A percentile compares a stretch with the other conserved stretches of the same genome.
These are phyloP conservation scores for Amphicarpaea edgeworthii DNA, from an alignment of 306 rosid genomes.

Conservation along the genomic window DNA sequence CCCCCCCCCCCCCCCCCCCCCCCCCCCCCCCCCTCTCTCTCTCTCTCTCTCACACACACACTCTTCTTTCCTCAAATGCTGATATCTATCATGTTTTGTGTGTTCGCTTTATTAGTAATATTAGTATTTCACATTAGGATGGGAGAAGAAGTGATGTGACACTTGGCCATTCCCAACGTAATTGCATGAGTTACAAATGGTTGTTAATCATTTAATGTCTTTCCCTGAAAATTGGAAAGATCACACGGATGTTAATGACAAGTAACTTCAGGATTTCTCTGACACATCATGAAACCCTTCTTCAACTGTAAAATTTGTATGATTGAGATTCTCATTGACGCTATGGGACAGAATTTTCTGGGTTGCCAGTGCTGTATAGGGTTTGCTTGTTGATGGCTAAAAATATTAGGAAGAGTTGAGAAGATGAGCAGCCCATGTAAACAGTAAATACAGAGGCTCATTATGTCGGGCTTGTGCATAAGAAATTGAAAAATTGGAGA, in stretches of 20 bases:
- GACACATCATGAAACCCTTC: neutral
- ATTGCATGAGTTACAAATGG: neutral
- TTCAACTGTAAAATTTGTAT: neutral
- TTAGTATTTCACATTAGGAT: neutral
- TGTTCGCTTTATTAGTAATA: conserved; percentile 15
- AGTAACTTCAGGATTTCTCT: conserved; percentile 1
- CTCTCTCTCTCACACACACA: neutral
- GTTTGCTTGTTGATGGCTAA: conserved; percentile 20
- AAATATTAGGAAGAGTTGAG: neutral
- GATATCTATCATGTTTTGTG: neutral
- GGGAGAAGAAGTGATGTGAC: neutral
- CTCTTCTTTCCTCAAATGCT: neutral
- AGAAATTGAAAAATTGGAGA: neutral
- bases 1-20: too few species aligned
- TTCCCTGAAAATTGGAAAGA: conserved; percentile 22
- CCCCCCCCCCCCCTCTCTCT: too few species aligned
- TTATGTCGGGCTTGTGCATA: neutral
- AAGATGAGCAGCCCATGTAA: conserved; percentile 5
- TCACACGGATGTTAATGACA: neutral
- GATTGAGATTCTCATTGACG: neutral
- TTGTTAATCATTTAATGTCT: conserved; percentile 7
- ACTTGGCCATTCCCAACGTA: neutral
- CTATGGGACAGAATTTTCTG: neutral
- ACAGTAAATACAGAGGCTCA: neutral
- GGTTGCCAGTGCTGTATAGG: conserved; percentile 1